Evolutionary conservation across 768 basidiomycete species (phyloP).

Genomic region (Boletellus ananas): DNA sequence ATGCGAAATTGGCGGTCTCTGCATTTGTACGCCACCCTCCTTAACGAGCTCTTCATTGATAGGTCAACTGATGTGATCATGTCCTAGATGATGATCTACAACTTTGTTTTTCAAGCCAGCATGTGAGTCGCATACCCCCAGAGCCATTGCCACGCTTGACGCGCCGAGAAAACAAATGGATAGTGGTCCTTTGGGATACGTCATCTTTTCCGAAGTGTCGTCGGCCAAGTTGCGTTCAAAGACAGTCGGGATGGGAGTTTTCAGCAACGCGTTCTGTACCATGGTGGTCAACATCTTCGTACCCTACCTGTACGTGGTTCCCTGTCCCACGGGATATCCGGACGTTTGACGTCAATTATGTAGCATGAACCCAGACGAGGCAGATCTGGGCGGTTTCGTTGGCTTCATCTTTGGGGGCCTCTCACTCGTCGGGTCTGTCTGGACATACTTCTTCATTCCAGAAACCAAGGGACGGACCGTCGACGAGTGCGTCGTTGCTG

Average conservation of each 20-base stretch:
- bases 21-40: slow-evolving; percentile 15
- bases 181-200: slow-evolving; percentile 26
- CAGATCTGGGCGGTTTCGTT: slow-evolving; percentile 26
- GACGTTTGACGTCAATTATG: neutral
- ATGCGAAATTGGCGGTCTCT: slow-evolving; percentile 20
- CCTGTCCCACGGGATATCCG: neutral
- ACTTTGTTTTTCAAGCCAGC: slow-evolving; percentile 26
- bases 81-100: slow-evolving; percentile 27
- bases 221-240: slow-evolving; percentile 30
- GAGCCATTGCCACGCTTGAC: neutral
- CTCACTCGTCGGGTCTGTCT: slow-evolving; percentile 17
- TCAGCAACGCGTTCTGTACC: slow-evolving; percentile 20
- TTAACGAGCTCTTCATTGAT: too few species aligned
- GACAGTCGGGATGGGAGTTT: slow-evolving; percentile 25
- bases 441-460: slow-evolving; percentile 27
- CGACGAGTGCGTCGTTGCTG: slow-evolving; percentile 22
- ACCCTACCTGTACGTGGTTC: slow-evolving; percentile 23
- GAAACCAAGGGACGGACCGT: slow-evolving; percentile 28
- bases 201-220: slow-evolving; percentile 28
- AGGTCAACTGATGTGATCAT: neutral
- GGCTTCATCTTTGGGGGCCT: slow-evolving; percentile 29
- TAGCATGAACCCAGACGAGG: slow-evolving; percentile 28
- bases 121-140: slow-evolving; percentile 15
- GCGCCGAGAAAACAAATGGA: neutral
- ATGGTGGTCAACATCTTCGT: slow-evolving; percentile 26